Percentiles rank a stretch among this genome's conserved stretches.
These are phyloP conservation scores for Aspergillus bombycis DNA, from an alignment of 2,329 filamentous ascomycete genomes.

Conservation along the genomic window DNA sequence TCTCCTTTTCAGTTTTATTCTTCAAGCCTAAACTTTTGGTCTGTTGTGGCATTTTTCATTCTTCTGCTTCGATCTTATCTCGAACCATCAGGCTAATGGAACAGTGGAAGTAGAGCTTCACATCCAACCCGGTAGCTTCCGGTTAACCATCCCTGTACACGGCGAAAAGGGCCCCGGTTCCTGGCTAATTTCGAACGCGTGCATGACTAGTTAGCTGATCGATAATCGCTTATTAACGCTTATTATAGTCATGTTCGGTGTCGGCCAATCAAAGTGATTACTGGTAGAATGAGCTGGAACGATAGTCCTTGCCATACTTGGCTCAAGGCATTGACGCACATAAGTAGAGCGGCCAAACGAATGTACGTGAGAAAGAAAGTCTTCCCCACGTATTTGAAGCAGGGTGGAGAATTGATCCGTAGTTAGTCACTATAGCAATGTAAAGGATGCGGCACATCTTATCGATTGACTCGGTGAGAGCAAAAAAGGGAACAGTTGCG, in stretches of 20 bases:
- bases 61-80: not conserved
- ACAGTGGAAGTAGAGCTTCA: not conserved
- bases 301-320: not conserved
- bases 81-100: not conserved
- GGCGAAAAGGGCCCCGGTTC: not conserved
- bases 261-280: not conserved
- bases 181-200: not conserved
- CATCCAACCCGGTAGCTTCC: not conserved
- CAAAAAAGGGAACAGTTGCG: not conserved
- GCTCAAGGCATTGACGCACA: not conserved
- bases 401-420: not conserved
- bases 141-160: not conserved
- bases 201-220: not conserved
- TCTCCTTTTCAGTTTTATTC: not conserved
- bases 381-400: not conserved
- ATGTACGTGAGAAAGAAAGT: not conserved
- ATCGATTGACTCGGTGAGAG: not conserved
- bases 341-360: not conserved
- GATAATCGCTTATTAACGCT: not conserved
- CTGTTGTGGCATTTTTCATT: not conserved
- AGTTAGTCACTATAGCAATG: not conserved
- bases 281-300: not conserved
- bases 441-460: not conserved
- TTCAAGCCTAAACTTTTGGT: not conserved
- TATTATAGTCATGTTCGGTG: not conserved